Conservation (phyloP, 768 basidiomycete genomes). For the Sutorius australiensis region DNA sequence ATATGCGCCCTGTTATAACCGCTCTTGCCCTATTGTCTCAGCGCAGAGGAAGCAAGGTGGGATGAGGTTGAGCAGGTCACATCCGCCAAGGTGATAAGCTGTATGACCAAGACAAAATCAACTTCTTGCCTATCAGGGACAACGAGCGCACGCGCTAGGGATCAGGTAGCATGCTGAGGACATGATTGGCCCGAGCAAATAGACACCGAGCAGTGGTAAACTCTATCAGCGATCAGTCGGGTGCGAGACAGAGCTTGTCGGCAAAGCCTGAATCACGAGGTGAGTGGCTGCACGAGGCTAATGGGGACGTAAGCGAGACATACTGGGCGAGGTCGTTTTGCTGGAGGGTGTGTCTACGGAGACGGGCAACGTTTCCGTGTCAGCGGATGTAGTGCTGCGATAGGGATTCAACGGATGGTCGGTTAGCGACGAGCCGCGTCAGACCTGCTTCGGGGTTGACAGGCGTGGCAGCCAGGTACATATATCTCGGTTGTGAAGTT, state of each 20-base stretch:
- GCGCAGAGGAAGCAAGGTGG: not conserved
- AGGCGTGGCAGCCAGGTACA: not conserved
- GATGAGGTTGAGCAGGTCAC: not conserved
- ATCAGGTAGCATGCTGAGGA: not conserved
- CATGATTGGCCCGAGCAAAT: not conserved
- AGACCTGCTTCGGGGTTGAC: not conserved
- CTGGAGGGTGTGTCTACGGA: not conserved
- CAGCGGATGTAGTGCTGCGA: slow-evolving; percentile 2
- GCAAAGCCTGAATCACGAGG: not conserved
- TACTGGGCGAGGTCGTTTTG: not conserved
- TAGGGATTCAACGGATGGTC: not conserved
- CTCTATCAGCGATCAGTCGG: not conserved
- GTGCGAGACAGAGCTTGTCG: not conserved
- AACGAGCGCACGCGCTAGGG: not conserved
- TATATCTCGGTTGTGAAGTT: not conserved
- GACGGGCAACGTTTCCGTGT: not conserved
- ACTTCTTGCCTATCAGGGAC: not conserved
- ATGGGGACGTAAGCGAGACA: not conserved
- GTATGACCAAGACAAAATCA: not conserved
- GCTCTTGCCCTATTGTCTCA: not conserved
- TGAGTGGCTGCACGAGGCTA: not conserved
- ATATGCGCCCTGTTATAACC: not conserved
- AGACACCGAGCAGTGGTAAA: slow-evolving; percentile 3
- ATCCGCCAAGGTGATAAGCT: not conserved
- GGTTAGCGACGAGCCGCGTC: not conserved